Evolutionary conservation across 1,284 basidiomycete genomes (phyloP), one percentile per base, ranked within the genome.

Genomic region (Sphagnurus paluster): DNA sequence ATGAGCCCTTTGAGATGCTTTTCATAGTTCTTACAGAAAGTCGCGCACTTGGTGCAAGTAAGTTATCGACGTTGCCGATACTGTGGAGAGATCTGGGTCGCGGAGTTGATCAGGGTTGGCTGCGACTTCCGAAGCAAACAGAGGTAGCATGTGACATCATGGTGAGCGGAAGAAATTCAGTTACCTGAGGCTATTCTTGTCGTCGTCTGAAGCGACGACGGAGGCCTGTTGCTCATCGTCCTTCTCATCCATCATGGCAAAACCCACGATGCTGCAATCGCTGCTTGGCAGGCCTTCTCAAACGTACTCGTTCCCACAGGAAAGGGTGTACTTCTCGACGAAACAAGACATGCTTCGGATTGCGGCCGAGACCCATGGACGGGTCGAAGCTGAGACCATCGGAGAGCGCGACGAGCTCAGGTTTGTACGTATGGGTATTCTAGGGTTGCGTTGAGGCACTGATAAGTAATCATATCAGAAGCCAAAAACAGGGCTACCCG

Each of bases 261-360:
- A 80, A 56, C 80, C 81, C 13, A 81, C 79, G 9, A 61, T 84
- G 20, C 59, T 83, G 21, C 82, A 84, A 61, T 68, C 68, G 25
- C 58, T 84, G 42, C 69, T 86, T 38, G 73, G 76, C 39, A 61
- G 67, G 37, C 82, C 82, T 13, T 81, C 82, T 2, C 79, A 80
- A 58, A 65, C 71, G 0, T 85, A 85, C 59, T 56, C 66, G 5
- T 69, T 71, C 43, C 75, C 74, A 1, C 52, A 63, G 7, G 64
- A 70, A 44, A 75, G 71, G 55, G 65, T 74, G 2, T 80, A 77
- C 52, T 67, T 76, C 55, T 80, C 78, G 0, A 71, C 69, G 8
- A 76, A 71, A 54, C 56, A 63, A 34, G 69, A 76, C 40, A 63
- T 75, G 65, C 46, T 67, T 50, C 65, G 63, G 10, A 60, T 68